These are phyloP conservation scores for Pleurotus djamor DNA, from an alignment of 768 basidiomycete species.

Conservation along the genomic window DNA sequence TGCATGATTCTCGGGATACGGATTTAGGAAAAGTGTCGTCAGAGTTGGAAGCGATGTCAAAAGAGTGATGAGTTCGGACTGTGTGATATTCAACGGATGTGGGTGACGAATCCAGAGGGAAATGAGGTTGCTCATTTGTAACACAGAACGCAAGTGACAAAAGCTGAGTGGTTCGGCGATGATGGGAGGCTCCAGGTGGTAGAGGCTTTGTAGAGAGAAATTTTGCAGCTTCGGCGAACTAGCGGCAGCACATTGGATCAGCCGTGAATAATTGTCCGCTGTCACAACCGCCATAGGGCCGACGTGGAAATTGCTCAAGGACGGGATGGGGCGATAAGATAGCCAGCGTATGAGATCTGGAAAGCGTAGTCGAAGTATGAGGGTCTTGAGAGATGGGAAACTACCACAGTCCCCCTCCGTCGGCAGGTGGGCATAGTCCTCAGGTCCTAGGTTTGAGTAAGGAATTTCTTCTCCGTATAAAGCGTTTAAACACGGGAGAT, in stretches of 20 bases:
- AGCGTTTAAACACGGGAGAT: neutral
- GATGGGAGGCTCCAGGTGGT: neutral
- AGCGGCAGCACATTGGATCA: neutral
- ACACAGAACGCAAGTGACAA: neutral
- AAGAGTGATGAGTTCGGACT: neutral
- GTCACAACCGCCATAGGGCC: no score
- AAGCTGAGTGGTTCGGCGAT: neutral
- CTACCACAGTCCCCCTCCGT: neutral
- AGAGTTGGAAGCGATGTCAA: neutral
- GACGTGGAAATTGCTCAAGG: neutral
- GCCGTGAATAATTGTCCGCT: neutral
- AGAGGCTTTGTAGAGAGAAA: neutral
- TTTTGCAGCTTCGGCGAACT: neutral
- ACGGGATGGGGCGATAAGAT: neutral
- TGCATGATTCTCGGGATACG: neutral
- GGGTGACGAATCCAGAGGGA: neutral
- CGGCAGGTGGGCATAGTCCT: neutral
- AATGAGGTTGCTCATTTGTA: neutral
- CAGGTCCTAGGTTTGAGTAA: no score
- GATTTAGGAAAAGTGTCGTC: neutral
- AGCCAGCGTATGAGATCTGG: neutral
- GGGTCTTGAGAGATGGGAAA: neutral
- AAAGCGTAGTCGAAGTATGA: neutral
- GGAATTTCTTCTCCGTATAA: neutral
- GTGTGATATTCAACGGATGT: neutral